Base-by-base conservation (phyloP, 1,284 basidiomycete species). In the Tausonia pullulans region DNA sequence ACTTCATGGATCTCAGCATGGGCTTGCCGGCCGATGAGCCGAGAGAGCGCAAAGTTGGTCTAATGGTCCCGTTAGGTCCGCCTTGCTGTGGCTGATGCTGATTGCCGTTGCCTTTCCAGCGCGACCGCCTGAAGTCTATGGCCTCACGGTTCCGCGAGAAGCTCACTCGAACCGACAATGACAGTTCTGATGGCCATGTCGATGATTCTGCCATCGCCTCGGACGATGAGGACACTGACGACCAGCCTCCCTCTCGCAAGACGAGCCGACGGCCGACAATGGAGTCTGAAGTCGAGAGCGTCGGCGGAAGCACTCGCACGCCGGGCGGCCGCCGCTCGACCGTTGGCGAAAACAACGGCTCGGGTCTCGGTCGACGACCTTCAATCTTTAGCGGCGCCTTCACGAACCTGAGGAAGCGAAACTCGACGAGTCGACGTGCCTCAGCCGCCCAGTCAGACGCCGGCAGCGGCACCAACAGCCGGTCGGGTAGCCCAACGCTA, bases 1-100 rank as follows among this genome's bases (percentile, higher is more conserved):
- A 93, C 72, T 97, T 97, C 74, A 87, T 88, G 74, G 93, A 96
- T 75, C 84, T 97, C 69, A 90, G 88, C 59, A 79, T 97, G 71
- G 86, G 94, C 72, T 87, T 88, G 73, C 83, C 86, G 1, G 88
- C 90, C 68, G 85, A 88, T 70, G 87, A 87, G 68, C 78, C 76
- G 50, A 79, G 79, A 62, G 80, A 81, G 68, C 79, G 83, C 62
- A 89, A 84, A 70, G 75, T 74, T 51, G 16, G 69, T 41, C 44
- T 14, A 48, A 8, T 27, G 55, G 4, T 27, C 55, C 27, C 16
- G 13, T 3, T 9, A 57, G 16, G 16, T 57, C 8, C 56, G 7
- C 16, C 27, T 49, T 11, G n/a, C 49, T 13, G 5, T 52, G 11
- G 9, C n/a, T 44, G 14, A 14, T 6, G 9, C n/a, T 44, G 14